Evolutionary conservation across 2,329 filamentous ascomycete genomes (phyloP).

Genomic region (Colletotrichum sp.): DNA sequence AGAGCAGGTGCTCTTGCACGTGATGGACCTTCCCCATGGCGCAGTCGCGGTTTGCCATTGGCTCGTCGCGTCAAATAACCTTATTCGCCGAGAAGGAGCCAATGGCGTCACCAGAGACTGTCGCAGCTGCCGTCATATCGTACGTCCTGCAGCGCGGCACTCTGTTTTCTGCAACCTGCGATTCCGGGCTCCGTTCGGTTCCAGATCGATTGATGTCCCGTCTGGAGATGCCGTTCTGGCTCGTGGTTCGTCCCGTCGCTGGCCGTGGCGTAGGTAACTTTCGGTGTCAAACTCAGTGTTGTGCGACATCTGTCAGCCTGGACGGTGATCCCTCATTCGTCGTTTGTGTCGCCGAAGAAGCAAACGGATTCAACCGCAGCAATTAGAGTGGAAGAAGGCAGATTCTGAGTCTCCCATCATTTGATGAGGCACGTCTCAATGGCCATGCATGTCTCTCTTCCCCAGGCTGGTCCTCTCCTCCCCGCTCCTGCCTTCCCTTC

Average conservation of each 20-base stretch:
- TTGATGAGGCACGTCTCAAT: not conserved
- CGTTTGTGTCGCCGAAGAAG: not conserved
- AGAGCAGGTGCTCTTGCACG: not conserved
- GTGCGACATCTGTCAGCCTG: not conserved
- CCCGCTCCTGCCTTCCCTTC: not conserved
- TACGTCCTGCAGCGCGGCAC: not conserved
- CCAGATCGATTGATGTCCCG: not conserved
- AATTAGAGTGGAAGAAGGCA: not conserved
- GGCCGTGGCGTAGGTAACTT: not conserved
- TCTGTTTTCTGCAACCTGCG: not conserved
- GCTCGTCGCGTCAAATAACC: conserved; percentile 10
- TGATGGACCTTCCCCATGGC: not conserved
- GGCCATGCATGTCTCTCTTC: not conserved
- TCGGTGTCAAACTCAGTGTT: not conserved
- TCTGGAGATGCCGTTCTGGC: not conserved
- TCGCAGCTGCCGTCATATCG: not conserved
- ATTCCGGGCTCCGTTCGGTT: not conserved
- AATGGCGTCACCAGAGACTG: conserved; percentile 13
- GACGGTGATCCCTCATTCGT: not conserved
- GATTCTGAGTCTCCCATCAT: not conserved
- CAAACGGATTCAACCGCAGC: not conserved
- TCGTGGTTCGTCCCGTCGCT: not conserved
- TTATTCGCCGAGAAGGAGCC: not conserved
- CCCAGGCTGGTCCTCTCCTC: not conserved
- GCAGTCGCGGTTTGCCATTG: conserved; percentile 1